phyloP scores from a whole-genome alignment of 2,329 filamentous ascomycete species.

The Byssochlamys sp. region DNA sequence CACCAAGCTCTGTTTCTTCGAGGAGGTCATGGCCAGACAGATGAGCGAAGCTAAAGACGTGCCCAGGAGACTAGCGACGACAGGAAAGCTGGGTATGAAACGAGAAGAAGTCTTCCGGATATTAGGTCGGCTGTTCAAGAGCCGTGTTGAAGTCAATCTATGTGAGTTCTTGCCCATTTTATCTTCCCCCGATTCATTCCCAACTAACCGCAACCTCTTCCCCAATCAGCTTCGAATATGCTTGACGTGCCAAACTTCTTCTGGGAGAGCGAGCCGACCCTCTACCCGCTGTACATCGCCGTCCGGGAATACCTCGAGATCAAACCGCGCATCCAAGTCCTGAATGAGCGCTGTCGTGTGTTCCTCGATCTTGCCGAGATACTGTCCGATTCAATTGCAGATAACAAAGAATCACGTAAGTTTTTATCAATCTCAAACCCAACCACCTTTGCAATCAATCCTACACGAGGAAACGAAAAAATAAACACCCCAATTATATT shows the following conservation, averaged over 20 bases:
- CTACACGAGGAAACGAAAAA: too few species aligned
- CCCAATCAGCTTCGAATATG: constrained; percentile 71
- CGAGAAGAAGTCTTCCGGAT: constrained; percentile 86
- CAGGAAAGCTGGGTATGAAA: constrained; percentile 82
- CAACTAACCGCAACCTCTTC: not conserved
- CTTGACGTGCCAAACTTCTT: constrained; percentile 95
- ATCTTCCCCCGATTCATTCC: not conserved
- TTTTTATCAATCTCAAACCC: not conserved
- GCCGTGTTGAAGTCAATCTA: constrained; percentile 90
- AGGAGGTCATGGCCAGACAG: constrained; percentile 88
- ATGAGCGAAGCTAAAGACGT: constrained; percentile 90
- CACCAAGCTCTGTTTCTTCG: constrained; percentile 91
- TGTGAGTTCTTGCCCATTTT: constrained; percentile 52
- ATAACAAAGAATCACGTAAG: constrained; percentile 79
- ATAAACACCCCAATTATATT: not conserved
- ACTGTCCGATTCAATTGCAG: constrained; percentile 78
- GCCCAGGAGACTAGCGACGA: constrained; percentile 76
- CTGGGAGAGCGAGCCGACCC: constrained; percentile 92
- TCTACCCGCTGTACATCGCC: constrained; percentile 86
- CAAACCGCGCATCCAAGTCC: constrained; percentile 85
- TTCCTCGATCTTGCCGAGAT: constrained; percentile 96
- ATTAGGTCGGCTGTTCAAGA: constrained; percentile 81
- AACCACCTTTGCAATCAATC: too few species aligned
- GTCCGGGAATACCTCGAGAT: constrained; percentile 97
- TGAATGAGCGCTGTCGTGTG: constrained; percentile 92